Conservation (phyloP, 306 rosid genomes). For the cucumber (Cucumis sativus) region DNA sequence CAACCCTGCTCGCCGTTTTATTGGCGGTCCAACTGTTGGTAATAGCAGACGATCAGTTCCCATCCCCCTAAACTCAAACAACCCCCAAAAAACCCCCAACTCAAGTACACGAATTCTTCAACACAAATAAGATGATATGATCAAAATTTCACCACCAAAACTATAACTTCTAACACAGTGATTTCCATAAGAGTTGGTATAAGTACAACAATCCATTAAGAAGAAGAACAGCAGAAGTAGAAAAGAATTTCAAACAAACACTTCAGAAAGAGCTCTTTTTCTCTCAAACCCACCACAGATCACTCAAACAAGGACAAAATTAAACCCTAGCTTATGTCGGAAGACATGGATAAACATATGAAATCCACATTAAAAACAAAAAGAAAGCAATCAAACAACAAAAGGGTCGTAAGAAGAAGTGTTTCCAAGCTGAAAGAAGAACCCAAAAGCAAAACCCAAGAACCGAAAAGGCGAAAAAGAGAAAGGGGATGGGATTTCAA, state of each 20-base stretch:
- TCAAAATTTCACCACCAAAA: neutral
- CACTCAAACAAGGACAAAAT: neutral
- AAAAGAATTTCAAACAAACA: neutral
- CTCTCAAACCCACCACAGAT: neutral
- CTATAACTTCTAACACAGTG: neutral
- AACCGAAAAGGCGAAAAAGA: neutral
- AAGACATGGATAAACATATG: constrained; percentile 53
- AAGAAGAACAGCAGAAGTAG: neutral
- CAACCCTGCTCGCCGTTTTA: constrained; percentile 97
- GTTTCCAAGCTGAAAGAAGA: neutral
- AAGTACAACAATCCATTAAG: constrained; percentile 28
- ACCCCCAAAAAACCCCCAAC: neutral
- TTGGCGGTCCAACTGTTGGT: constrained; percentile 91
- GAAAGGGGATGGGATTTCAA: constrained; percentile 4
- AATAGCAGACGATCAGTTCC: constrained; percentile 60
- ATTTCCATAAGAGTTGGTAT: constrained; percentile 12
- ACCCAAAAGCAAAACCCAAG: neutral
- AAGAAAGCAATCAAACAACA: neutral
- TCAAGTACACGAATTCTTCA: constrained; percentile 19
- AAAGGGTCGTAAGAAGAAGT: neutral
- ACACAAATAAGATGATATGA: neutral
- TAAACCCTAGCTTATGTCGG: constrained; percentile 61
- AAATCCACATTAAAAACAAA: constrained; percentile 9
- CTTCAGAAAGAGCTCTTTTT: neutral
- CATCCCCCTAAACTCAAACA: constrained; percentile 58